Base-by-base conservation (phyloP, 176 grass and related monocot genomes). In the Triticum urartu region DNA sequence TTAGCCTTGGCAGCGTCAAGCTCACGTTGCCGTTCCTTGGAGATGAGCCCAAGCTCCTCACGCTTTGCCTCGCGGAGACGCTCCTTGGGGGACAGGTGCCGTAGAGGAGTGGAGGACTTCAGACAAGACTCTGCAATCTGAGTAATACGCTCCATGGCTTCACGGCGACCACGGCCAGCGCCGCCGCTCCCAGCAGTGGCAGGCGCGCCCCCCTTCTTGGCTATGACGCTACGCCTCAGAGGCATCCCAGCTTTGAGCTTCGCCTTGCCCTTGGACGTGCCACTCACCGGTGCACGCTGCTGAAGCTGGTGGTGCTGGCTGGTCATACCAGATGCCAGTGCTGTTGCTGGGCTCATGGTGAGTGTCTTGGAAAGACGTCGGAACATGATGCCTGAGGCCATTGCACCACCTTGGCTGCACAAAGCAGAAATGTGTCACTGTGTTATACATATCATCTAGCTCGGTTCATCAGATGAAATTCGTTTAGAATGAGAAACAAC, bases 241-340 rank as follows among this genome's bases (percentile, higher is more conserved):
- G 76, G 75, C 83, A 92, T 86, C 3, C 90, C 90, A 4, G 75
- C 11, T 79, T 97, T 97, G 77, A 94, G 86, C 84, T 94, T 97
- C 25, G 60, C 88, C 90, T 97, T 97, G 52, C 94, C 94, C 81
- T 97, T 97, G 62, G 94, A 84, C 2, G 94, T 97, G 34, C 92
- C 94, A 77, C 92, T 94, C 32, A 97, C 92, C 47, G 76, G 79
- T 10, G 74, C 80, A 11, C 52, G 61, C 75, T 88, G 88, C 34
- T 91, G 86, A 73, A 93, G 79, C 75, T 90, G 92, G 39, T 93
- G 79, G 71, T 64, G 71, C 56, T 81, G 85, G 43, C 39, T 72
- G 54, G 66, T 42, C 40, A 64, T 42, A 35, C 81, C 87, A 17
- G 69, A 82, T 60, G 60, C 35, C 32, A 89, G 11, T 52, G 75